These are phyloP conservation scores for Phytopythium ostracodes DNA, from an alignment of 352 stramenopile species.

Conservation along the genomic window DNA sequence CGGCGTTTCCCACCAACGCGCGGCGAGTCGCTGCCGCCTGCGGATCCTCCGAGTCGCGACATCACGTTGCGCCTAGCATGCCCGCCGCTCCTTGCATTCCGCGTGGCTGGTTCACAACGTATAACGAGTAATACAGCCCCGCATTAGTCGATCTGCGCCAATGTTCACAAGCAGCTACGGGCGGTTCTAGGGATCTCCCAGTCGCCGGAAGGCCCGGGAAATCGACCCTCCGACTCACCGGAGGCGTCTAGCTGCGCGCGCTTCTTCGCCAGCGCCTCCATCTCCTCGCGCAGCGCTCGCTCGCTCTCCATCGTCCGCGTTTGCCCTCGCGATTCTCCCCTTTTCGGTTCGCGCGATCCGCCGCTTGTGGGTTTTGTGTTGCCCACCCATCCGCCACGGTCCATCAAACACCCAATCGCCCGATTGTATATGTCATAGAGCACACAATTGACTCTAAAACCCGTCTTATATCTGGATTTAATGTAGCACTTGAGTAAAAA, in stretches of 20 bases:
- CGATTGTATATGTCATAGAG: no score
- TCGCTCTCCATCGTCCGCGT: constrained; percentile 36
- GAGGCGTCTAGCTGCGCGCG: constrained; percentile 35
- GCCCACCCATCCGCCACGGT: not conserved
- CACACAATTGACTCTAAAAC: no score
- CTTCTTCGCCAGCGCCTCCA: constrained; percentile 48
- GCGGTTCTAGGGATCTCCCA: not conserved
- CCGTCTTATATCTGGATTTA: no score
- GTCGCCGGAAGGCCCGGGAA: not conserved
- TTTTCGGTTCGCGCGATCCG: constrained; percentile 9
- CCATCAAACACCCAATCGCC: not conserved
- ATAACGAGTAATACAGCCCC: not conserved
- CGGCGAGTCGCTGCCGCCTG: constrained; percentile 11
- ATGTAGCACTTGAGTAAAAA: no score
- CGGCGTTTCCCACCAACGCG: constrained; percentile 13
- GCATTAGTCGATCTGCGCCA: not conserved
- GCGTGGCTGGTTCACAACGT: not conserved
- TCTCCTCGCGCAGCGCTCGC: constrained; percentile 46
- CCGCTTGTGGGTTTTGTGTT: not conserved
- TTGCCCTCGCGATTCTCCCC: constrained; percentile 11
- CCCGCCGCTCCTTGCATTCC: not conserved
- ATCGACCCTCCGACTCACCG: constrained; percentile 13
- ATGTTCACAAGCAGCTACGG: not conserved
- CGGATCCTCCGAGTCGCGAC: constrained; percentile 20
- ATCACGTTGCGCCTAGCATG: constrained; percentile 20